Percentiles rank a stretch among this genome's conserved stretches.
phyloP scores from a whole-genome alignment of 192 early-diverging fungal genomes.

The Funneliformis mosseae region DNA sequence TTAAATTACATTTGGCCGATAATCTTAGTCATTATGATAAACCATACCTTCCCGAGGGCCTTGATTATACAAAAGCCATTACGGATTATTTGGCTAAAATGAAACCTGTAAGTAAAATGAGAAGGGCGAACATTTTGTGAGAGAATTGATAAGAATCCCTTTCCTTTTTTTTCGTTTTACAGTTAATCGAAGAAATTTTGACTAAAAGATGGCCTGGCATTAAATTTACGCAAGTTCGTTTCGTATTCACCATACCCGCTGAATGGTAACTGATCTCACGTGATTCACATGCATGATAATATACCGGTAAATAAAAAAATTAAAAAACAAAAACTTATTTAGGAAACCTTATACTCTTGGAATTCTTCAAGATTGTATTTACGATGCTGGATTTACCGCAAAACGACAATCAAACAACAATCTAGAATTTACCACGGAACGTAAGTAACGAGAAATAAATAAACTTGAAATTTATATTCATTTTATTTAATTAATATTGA shows the following conservation, averaged over 20 bases:
- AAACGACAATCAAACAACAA: not conserved
- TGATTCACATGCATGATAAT: not conserved
- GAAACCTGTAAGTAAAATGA: not conserved
- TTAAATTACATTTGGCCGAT: conserved; percentile 15
- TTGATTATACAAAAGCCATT: conserved; percentile 15
- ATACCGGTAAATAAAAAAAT: not conserved
- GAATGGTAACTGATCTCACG: not conserved
- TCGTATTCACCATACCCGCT: conserved; percentile 13
- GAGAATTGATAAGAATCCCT: not conserved
- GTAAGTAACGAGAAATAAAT: not conserved
- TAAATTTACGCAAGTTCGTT: not conserved
- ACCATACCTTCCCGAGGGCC: not conserved
- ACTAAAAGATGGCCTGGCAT: not conserved
- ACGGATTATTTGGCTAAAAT: not conserved
- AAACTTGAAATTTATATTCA: not conserved
- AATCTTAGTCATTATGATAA: not conserved
- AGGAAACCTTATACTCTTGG: not conserved
- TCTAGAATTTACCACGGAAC: conserved; percentile 26
- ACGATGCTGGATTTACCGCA: not conserved
- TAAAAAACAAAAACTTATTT: not conserved
- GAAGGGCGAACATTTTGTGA: not conserved
- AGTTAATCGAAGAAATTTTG: not conserved
- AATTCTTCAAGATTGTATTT: conserved; percentile 3
- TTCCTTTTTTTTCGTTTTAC: not conserved
- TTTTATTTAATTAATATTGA: not conserved